These are phyloP conservation scores for Spergularia azorica DNA, from an alignment of 179 eudicot species.

Conservation along the genomic window DNA sequence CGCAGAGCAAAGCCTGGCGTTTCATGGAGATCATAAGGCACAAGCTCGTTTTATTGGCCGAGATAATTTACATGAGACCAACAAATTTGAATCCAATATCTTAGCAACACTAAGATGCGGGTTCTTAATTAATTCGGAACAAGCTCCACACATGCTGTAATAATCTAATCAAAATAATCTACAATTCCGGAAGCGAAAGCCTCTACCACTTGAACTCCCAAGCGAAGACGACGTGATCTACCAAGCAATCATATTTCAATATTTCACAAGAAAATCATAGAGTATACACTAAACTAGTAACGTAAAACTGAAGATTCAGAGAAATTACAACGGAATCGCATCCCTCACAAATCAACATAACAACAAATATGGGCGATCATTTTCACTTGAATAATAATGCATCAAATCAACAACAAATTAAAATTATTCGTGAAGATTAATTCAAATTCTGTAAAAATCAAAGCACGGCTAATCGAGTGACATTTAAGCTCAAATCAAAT, in stretches of 20 bases:
- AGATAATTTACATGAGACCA: neutral
- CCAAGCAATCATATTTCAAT: no score
- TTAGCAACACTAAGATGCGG: neutral
- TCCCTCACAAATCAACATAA: neutral
- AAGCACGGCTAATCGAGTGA: no score
- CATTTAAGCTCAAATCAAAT: no score
- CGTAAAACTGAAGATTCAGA: neutral
- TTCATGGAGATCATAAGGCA: no score
- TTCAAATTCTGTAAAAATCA: no score
- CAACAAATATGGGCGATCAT: no score
- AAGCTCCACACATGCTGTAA: neutral
- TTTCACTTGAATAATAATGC: no score
- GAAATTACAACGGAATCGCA: neutral
- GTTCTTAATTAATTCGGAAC: no score
- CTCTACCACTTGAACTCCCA: neutral
- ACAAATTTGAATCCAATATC: neutral
- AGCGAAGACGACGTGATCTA: no score
- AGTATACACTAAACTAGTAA: neutral
- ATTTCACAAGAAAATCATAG: no score
- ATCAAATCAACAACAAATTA: neutral
- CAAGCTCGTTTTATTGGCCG: no score
- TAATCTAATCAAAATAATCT: neutral
- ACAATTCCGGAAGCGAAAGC: neutral
- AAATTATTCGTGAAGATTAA: neutral
- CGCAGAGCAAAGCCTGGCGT: no score